These are phyloP conservation scores for Lentinula detonsa DNA, from an alignment of 768 basidiomycete species.

Conservation along the genomic window DNA sequence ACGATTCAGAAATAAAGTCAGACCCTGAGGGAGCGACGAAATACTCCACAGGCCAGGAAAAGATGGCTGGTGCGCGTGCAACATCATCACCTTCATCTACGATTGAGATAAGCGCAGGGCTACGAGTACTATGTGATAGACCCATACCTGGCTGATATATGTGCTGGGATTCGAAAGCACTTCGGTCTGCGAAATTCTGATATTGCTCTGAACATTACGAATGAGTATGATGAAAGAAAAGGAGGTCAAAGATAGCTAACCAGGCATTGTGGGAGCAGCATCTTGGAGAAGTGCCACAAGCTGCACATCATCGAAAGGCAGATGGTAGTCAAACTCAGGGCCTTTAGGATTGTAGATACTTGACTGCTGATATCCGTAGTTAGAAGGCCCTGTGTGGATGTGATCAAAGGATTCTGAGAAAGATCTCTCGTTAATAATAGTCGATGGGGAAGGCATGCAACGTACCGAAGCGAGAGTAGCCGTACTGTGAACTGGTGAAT, in stretches of 20 bases:
- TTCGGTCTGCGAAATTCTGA: not conserved
- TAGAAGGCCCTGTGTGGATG: not conserved
- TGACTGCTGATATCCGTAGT: not conserved
- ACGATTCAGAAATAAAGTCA: not conserved
- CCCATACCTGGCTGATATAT: not conserved
- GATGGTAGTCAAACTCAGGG: not conserved
- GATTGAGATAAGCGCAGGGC: not conserved
- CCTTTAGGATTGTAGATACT: not conserved
- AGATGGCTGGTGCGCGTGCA: not conserved
- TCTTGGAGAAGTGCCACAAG: not conserved
- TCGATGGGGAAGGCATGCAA: not conserved
- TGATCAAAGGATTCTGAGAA: not conserved
- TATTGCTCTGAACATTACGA: not conserved
- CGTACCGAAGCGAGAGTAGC: not conserved
- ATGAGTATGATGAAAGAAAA: not conserved
- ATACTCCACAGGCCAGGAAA: conserved; percentile 2
- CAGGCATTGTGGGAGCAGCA: not conserved
- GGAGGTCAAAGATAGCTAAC: not conserved
- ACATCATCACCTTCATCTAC: not conserved
- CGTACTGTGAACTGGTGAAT: not conserved
- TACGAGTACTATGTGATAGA: not conserved
- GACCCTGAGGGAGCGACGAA: not conserved
- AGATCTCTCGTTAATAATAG: not conserved
- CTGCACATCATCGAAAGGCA: not conserved
- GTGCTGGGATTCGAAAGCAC: not conserved